A percentile compares a stretch with the other conserved stretches of the same genome.
phyloP scores from a whole-genome alignment of 179 eudicot species.

The Heliamphora ciliata region DNA sequence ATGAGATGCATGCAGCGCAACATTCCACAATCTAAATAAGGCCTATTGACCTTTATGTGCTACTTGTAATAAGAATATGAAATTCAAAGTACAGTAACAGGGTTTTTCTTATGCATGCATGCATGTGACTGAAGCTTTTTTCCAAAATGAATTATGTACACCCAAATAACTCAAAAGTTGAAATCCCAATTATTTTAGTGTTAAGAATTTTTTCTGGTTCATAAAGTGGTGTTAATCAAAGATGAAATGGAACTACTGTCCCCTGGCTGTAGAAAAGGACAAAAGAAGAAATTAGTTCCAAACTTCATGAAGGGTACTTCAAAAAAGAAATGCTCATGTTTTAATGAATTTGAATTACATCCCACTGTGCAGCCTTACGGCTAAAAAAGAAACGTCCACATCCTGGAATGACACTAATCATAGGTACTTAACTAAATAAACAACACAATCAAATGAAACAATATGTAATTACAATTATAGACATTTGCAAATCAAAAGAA shows the following conservation, averaged over 20 bases:
- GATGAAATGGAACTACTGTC: not conserved
- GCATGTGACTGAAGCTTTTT: too few relatives aligned
- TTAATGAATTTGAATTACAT: not conserved
- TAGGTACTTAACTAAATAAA: not conserved
- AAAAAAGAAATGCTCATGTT: not conserved
- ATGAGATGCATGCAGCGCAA: too few relatives aligned
- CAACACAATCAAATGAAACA: not conserved
- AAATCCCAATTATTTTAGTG: too few relatives aligned
- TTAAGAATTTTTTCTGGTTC: not conserved
- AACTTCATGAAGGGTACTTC: not conserved
- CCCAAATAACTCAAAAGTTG: too few relatives aligned
- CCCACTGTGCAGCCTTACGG: not conserved
- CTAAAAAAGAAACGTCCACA: not conserved
- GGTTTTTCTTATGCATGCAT: too few relatives aligned
- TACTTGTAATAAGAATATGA: too few relatives aligned
- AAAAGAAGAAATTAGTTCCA: not conserved
- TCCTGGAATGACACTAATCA: not conserved
- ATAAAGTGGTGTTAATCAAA: not conserved
- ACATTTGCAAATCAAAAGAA: not conserved
- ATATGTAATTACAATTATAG: not conserved
- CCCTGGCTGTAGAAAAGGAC: not conserved
- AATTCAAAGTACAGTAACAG: too few relatives aligned
- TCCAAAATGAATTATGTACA: too few relatives aligned
- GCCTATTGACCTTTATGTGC: too few relatives aligned
- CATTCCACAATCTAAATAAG: too few relatives aligned